phyloP scores from a whole-genome alignment of 495 filamentous ascomycete genomes.

The Physcia stellaris region DNA sequence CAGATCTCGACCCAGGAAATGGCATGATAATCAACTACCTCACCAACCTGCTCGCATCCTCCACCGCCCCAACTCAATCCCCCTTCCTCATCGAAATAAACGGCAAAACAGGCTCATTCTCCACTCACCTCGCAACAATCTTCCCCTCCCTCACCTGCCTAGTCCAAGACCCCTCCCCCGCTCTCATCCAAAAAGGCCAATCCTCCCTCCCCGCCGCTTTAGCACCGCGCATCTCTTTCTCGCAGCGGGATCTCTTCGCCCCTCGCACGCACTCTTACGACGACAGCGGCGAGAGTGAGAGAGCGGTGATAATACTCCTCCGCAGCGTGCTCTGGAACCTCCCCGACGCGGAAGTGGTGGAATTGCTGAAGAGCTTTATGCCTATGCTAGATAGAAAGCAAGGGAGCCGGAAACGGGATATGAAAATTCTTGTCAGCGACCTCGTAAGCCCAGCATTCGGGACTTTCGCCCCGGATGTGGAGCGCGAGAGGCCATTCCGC shows the following conservation, averaged over 20 bases:
- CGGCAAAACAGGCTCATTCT: background rate
- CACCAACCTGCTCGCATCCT: background rate
- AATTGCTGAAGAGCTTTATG: conserved; percentile 1
- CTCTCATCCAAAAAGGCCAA: background rate
- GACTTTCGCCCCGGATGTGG: background rate
- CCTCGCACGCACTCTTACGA: background rate
- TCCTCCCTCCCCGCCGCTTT: background rate
- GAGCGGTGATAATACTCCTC: background rate
- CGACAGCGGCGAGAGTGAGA: background rate
- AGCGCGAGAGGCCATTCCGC: conserved; percentile 4
- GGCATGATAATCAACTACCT: background rate
- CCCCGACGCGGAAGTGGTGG: background rate
- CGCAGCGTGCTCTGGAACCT: conserved; percentile 3
- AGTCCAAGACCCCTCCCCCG: background rate
- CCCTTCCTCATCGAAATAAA: background rate
- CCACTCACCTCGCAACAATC: background rate
- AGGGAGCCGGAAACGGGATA: background rate
- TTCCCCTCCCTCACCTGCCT: background rate
- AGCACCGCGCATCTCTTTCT: background rate
- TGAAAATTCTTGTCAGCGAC: background rate
- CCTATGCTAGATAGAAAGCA: too few relatives aligned
- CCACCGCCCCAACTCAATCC: background rate
- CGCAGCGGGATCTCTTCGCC: conserved; percentile 1
- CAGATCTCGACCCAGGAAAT: conserved; percentile 1
- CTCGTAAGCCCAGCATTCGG: conserved; percentile 3